Evolutionary conservation across 1,284 basidiomycete species (phyloP), one percentile per base, ranked within the genome.

Genomic region (Ganoderma leucocontextum): DNA sequence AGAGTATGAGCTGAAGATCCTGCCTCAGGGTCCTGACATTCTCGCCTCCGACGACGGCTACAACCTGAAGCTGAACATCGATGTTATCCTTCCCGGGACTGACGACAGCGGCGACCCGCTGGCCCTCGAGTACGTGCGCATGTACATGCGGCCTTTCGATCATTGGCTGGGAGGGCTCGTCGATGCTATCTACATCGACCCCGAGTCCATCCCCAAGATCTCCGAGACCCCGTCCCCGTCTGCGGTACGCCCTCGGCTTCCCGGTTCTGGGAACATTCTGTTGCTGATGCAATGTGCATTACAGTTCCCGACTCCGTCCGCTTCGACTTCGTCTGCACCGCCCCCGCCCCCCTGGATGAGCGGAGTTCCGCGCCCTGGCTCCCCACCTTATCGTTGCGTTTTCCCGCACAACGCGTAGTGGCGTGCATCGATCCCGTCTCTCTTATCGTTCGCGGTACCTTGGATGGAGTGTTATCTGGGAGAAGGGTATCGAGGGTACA

Each of bases 181-280:
- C 19, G 55, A 58, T 19, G 55, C 55, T 19, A 58, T 58, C 55
- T 58, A 58, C 55, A 58, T 58, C n/a, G 55, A 58, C 12, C 55
- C 55, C 1, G 35, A 58, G 19, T 36, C 19, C 19, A 19, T 58
- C 12, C 55, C 55, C 55, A 58, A 58, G 35, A 9, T 36, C 36
- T 13, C 35, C 7, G 8, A 15, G 4, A 58, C 35, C 35, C 15
- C 29, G 9, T 3, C 33, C 36, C 35, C 55, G 0, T 36, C 35
- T 58, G 19, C 9, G 35, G 55, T 58, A 58, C 2, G 55, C 35
- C 19, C 19, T 38, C 9, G 7, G 35, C 36, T n/a, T 12, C 19
- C 12, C 19, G 3, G n/a, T 38, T 19, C 55, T 53, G 17, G 35
- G 9, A 19, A 36, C 5, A 12, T 22, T 5, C 19, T 22, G 55